A percentile compares a stretch with the other conserved stretches of the same genome.
These are phyloP conservation scores for Apiotrichum akiyoshidainum DNA, from an alignment of 1,284 basidiomycete species.

Conservation along the genomic window DNA sequence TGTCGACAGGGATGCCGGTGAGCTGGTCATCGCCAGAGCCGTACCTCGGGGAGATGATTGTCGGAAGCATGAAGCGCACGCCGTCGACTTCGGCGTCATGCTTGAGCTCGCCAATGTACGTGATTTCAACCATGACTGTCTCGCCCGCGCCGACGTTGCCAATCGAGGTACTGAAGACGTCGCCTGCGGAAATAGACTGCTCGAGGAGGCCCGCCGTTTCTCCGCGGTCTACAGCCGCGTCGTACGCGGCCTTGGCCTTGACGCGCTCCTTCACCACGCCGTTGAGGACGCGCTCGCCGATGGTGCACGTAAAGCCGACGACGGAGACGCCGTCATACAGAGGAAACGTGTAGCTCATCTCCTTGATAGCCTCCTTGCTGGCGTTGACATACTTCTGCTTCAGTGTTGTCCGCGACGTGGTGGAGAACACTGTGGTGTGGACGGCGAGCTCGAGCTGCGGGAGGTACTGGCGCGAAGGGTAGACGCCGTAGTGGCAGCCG, in stretches of 20 bases:
- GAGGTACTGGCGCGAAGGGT: neutral
- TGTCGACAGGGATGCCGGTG: neutral
- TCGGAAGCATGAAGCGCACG: slow-evolving; percentile 24
- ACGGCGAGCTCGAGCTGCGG: slow-evolving; percentile 6
- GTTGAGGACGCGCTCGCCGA: slow-evolving; percentile 52
- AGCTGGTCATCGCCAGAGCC: slow-evolving; percentile 3
- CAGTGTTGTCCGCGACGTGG: slow-evolving; percentile 57
- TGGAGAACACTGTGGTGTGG: slow-evolving; percentile 25
- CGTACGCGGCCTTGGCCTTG: slow-evolving; percentile 53
- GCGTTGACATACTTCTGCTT: slow-evolving; percentile 56
- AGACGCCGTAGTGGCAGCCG: neutral
- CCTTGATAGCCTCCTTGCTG: slow-evolving; percentile 45
- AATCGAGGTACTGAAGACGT: slow-evolving; percentile 12
- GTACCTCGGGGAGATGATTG: slow-evolving; percentile 22
- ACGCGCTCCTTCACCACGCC: slow-evolving; percentile 58
- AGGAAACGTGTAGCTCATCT: slow-evolving; percentile 61
- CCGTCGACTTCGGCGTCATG: slow-evolving; percentile 25
- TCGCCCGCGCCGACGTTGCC: slow-evolving; percentile 19
- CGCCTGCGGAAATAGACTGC: slow-evolving; percentile 21
- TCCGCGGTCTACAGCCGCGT: slow-evolving; percentile 53
- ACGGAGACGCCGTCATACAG: slow-evolving; percentile 59
- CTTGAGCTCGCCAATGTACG: slow-evolving; percentile 22
- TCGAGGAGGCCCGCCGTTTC: slow-evolving; percentile 52
- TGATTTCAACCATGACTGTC: slow-evolving; percentile 17
- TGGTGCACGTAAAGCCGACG: slow-evolving; percentile 56